Evolutionary conservation across 2,329 filamentous ascomycete genomes (phyloP).

Genomic region (Ascomycota sp.): DNA sequence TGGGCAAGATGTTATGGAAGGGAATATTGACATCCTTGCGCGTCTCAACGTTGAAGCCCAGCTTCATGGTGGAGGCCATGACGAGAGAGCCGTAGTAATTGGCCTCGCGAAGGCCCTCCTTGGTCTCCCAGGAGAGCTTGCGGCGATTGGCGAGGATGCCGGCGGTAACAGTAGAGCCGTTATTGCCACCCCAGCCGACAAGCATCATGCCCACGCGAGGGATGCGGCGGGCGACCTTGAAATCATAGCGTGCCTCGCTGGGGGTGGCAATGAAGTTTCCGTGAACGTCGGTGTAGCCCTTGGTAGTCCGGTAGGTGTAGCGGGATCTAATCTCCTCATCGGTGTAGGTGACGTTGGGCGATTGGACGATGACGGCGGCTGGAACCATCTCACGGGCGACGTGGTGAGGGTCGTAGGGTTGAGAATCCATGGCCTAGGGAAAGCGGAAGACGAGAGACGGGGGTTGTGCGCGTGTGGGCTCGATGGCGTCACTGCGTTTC

Average conservation of each 20-base stretch:
- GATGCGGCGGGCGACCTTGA: slow-evolving; percentile 87
- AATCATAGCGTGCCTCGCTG: slow-evolving; percentile 79
- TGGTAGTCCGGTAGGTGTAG: slow-evolving; percentile 91
- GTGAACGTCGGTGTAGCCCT: slow-evolving; percentile 44
- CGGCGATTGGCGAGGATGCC: slow-evolving; percentile 91
- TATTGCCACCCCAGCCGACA: slow-evolving; percentile 94
- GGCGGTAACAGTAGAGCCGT: slow-evolving; percentile 88
- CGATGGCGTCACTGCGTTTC: slow-evolving; percentile 28
- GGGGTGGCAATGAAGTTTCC: slow-evolving; percentile 69
- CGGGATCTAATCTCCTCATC: slow-evolving; percentile 73
- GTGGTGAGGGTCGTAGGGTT: slow-evolving; percentile 47
- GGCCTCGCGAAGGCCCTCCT: slow-evolving; percentile 60
- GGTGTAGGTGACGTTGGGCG: slow-evolving; percentile 80
- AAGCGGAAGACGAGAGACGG: slow-evolving; percentile 3
- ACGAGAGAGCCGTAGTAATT: slow-evolving; percentile 98
- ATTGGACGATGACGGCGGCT: slow-evolving; percentile 48
- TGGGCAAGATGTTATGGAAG: slow-evolving; percentile 80
- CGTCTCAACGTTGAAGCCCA: slow-evolving; percentile 68
- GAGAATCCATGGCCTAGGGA: slow-evolving; percentile 56
- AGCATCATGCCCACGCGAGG: slow-evolving; percentile 93
- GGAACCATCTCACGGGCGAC: neutral
- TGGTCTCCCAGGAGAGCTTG: slow-evolving; percentile 73
- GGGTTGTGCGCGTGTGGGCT: neutral
- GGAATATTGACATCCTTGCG: slow-evolving; percentile 85
- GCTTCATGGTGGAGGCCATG: slow-evolving; percentile 94